Evolutionary conservation across 768 basidiomycete species (phyloP), one percentile per base, ranked within the genome.

Genomic region (Psilocybe subaeruginosa): DNA sequence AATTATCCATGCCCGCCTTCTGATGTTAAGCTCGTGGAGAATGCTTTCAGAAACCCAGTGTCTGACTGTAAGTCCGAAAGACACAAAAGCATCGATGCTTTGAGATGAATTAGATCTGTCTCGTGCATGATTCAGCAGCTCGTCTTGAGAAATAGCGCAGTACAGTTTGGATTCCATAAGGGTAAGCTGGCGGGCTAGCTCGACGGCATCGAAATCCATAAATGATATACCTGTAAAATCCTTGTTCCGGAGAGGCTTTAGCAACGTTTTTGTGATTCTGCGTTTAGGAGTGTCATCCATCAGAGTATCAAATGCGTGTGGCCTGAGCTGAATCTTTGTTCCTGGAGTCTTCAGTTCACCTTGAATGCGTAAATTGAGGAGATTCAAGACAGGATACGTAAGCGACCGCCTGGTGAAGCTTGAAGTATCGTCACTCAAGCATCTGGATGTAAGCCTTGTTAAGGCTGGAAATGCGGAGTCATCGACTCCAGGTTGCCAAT

Each of bases 11-110:
- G 51, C 30, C 5, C 51, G 31, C 35, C 51, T 16, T 8, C 35
- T 33, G 5, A 53, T 33, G 7, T 53, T 12, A 6, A 53, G 51
- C n/a, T 53, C 51, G 4, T 53, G 51, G 33, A 53, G 33, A 17
- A 53, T 53, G 17, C 51, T 53, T n/a, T 35, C 51, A 14, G 33
- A 53, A 16, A 53, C 33, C 51, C 51, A 53, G 8, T 53, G 30
- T 16, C 5, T 53, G 4, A 53, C 33, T 19, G 51, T 29, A 53
- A 6, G 2, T 19, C 33, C 29, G 30, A 53, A 53, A 16, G 31
- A 14, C 12, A n/a, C 33, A 3, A 53, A 17, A 6, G 51, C 51
- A 7, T 6, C 9, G 17, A 53, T 17, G 30, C 29, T 37, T 14
- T 9, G 6, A 8, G 50, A 51, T 11, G 9, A 11, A n/a, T 49